Evolutionary conservation across 2,329 filamentous ascomycete genomes (phyloP).

Genomic region (Cercospora brassicicola): DNA sequence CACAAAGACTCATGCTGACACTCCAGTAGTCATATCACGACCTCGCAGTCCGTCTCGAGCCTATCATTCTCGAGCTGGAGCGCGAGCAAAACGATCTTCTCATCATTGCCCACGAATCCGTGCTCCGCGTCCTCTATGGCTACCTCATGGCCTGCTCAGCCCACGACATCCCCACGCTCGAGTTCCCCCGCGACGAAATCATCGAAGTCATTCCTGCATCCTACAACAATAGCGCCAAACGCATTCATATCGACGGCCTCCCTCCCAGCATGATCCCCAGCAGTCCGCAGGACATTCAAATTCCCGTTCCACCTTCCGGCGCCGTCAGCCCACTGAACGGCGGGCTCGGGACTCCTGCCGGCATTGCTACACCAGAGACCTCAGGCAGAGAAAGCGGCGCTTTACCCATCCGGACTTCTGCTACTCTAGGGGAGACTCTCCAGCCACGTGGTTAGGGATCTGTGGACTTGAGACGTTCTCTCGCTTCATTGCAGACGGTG

Average conservation of each 20-base stretch:
- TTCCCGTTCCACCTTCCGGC: conserved; percentile 63
- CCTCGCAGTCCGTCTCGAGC: conserved; percentile 93
- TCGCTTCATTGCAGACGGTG: background rate
- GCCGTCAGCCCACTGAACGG: conserved; percentile 43
- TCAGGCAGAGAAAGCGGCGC: conserved; percentile 13
- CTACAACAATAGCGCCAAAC: conserved; percentile 93
- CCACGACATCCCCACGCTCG: conserved; percentile 85
- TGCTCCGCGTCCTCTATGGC: conserved; percentile 93
- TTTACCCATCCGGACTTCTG: conserved; percentile 7
- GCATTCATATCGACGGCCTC: conserved; percentile 77
- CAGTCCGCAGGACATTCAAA: conserved; percentile 77
- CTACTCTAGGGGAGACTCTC: background rate
- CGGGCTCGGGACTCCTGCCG: conserved; percentile 30
- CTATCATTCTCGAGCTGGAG: conserved; percentile 95
- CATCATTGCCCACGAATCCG: conserved; percentile 96
- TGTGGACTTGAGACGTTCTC: background rate
- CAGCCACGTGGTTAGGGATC: conserved; percentile 9
- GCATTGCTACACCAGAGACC: conserved; percentile 18
- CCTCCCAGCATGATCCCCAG: conserved; percentile 67
- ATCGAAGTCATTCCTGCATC: conserved; percentile 98
- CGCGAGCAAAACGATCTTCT: conserved; percentile 96
- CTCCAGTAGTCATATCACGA: conserved; percentile 83
- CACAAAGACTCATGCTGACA: background rate
- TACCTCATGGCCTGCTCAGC: conserved; percentile 99
- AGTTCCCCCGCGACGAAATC: conserved; percentile 94